These are phyloP conservation scores for Paspalum notatum DNA, from an alignment of 176 grass and related monocot species.

Conservation along the genomic window DNA sequence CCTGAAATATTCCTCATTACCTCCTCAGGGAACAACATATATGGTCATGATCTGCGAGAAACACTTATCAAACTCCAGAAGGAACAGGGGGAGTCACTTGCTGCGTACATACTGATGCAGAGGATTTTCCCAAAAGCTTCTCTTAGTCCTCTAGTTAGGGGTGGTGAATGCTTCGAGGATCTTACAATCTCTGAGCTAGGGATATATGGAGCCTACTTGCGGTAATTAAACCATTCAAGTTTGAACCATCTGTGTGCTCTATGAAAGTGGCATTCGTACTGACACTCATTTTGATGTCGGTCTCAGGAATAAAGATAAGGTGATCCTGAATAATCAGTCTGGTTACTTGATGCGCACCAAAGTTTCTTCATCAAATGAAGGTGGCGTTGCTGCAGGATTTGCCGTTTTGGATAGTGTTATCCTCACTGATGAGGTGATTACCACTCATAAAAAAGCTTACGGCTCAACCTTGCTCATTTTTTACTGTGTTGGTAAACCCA, in stretches of 20 bases:
- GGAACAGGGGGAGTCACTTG: slow-evolving; percentile 69
- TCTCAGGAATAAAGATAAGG: slow-evolving; percentile 86
- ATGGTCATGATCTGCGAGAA: slow-evolving; percentile 68
- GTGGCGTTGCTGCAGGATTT: slow-evolving; percentile 93
- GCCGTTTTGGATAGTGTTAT: slow-evolving; percentile 85
- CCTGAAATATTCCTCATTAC: slow-evolving; percentile 48
- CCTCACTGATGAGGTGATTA: slow-evolving; percentile 72
- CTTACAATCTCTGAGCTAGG: slow-evolving; percentile 90
- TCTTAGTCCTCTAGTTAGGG: slow-evolving; percentile 70
- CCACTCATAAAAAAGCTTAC: neutral
- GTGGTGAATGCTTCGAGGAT: slow-evolving; percentile 70
- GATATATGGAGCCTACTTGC: slow-evolving; percentile 77
- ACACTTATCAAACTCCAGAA: slow-evolving; percentile 62
- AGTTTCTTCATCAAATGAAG: slow-evolving; percentile 95
- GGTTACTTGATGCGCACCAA: slow-evolving; percentile 95
- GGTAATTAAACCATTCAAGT: slow-evolving; percentile 49
- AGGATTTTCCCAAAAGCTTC: slow-evolving; percentile 82
- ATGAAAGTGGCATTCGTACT: too few species aligned
- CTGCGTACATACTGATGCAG: slow-evolving; percentile 95
- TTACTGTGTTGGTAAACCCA: slow-evolving; percentile 9
- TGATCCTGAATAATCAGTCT: slow-evolving; percentile 70
- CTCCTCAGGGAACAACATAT: slow-evolving; percentile 80
- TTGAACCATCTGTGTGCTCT: slow-evolving; percentile 7
- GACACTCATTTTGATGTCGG: neutral
- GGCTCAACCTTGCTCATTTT: neutral